Percentiles rank a stretch among this genome's conserved stretches.
These are phyloP conservation scores for Boletus eberwhitei DNA, from an alignment of 768 basidiomycete genomes.

Conservation along the genomic window DNA sequence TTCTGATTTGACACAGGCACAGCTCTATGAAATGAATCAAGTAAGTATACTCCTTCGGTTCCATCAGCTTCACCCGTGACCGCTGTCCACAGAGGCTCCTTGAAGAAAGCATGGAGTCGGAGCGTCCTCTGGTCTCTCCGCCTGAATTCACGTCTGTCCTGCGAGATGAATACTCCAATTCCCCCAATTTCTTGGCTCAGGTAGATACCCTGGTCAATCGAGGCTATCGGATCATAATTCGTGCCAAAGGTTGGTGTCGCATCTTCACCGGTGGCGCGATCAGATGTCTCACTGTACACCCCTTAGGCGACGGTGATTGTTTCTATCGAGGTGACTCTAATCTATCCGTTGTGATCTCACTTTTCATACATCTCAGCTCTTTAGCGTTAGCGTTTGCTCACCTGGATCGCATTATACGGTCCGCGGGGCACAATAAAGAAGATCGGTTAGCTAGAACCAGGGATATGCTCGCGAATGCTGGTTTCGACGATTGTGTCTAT, in stretches of 20 bases:
- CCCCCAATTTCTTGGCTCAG: conserved; percentile 62
- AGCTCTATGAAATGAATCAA: conserved; percentile 42
- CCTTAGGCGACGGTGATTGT: conserved; percentile 80
- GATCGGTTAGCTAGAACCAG: conserved; percentile 48
- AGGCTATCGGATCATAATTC: conserved; percentile 65
- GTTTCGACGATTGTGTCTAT: conserved; percentile 65
- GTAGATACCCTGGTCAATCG: conserved; percentile 63
- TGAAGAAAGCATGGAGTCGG: conserved; percentile 35
- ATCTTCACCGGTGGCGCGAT: neutral
- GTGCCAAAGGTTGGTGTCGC: conserved; percentile 59
- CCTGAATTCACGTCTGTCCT: conserved; percentile 52
- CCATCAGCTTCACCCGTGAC: neutral
- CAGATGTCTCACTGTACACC: neutral
- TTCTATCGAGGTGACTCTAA: conserved; percentile 77
- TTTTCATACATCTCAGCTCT: conserved; percentile 18
- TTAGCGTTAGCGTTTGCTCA: conserved; percentile 82
- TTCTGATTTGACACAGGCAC: conserved; percentile 28
- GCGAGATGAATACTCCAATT: conserved; percentile 63
- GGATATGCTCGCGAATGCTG: conserved; percentile 51
- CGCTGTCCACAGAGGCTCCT: conserved; percentile 33
- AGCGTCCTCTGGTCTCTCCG: conserved; percentile 52
- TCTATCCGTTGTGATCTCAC: neutral
- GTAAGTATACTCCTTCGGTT: conserved; percentile 17
- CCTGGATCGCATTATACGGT: conserved; percentile 62
- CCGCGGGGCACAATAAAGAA: conserved; percentile 44